A percentile compares a stretch with the other conserved stretches of the same genome.
phyloP scores from a whole-genome alignment of 2,329 filamentous ascomycete genomes.

The Tolypocladium sp. region DNA sequence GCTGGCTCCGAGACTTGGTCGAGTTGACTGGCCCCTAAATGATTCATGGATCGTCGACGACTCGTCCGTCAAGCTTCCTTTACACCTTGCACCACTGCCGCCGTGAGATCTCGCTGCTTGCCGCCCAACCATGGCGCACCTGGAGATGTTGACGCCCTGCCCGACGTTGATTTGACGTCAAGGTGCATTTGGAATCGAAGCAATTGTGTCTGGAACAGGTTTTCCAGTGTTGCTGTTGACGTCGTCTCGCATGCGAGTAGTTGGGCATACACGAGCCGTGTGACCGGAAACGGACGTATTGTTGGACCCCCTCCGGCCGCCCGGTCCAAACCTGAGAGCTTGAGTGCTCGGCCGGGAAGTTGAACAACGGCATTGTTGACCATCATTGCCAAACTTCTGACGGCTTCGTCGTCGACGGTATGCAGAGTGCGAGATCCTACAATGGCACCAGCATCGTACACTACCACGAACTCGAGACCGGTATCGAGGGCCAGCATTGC shows the following conservation, averaged over 20 bases:
- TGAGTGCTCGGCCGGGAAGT: not conserved
- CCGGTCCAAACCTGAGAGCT: not conserved
- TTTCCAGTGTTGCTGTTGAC: not conserved
- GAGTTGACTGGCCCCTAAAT: not conserved
- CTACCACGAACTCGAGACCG: not conserved
- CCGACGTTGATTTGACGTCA: not conserved
- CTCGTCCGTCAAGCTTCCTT: not conserved
- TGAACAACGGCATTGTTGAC: not conserved
- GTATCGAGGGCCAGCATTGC: not conserved
- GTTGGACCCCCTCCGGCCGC: not conserved
- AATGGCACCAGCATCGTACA: not conserved
- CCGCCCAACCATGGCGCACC: not conserved
- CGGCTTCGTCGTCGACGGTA: not conserved
- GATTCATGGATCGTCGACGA: not conserved
- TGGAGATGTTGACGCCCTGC: not conserved
- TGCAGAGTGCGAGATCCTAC: not conserved
- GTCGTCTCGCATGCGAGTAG: not conserved
- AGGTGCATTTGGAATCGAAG: not conserved
- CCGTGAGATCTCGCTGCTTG: not conserved
- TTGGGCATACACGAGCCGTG: constrained; percentile 1
- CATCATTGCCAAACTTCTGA: not conserved
- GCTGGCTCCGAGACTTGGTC: not conserved
- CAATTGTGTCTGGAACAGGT: not conserved
- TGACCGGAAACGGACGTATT: not conserved
- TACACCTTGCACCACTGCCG: not conserved